Percentiles rank a stretch among this genome's conserved stretches.
phyloP scores from a whole-genome alignment of 1,284 basidiomycete species.

The Rhodotorula sp. region DNA sequence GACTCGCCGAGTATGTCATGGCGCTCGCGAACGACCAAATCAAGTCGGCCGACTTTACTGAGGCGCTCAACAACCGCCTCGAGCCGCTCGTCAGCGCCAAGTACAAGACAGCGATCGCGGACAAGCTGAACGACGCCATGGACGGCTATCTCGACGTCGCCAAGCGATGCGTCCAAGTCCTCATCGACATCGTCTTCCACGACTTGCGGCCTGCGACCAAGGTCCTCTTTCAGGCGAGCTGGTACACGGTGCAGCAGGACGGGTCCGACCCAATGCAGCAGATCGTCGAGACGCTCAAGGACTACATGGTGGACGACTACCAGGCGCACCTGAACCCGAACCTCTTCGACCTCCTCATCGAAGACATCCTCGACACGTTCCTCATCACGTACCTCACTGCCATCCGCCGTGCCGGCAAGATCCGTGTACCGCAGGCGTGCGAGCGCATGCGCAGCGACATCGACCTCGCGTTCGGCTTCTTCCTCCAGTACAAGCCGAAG shows the following conservation, averaged over 20 bases:
- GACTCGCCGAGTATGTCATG: slow-evolving; percentile 93
- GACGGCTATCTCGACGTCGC: slow-evolving; percentile 98
- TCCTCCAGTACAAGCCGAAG: slow-evolving; percentile 71
- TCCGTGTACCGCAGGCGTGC: slow-evolving; percentile 79
- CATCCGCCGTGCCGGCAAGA: slow-evolving; percentile 77
- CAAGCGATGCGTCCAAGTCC: slow-evolving; percentile 89
- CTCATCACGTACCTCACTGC: slow-evolving; percentile 86
- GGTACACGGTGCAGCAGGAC: slow-evolving; percentile 60
- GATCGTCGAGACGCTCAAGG: slow-evolving; percentile 91
- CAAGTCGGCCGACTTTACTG: slow-evolving; percentile 90
- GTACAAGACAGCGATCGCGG: slow-evolving; percentile 78
- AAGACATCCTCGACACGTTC: slow-evolving; percentile 90
- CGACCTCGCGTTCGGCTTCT: slow-evolving; percentile 72
- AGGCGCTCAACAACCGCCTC: slow-evolving; percentile 76
- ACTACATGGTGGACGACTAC: slow-evolving; percentile 85
- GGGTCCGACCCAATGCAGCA: slow-evolving; percentile 68
- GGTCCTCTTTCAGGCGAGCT: slow-evolving; percentile 72
- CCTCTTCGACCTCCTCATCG: slow-evolving; percentile 85
- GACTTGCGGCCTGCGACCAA: slow-evolving; percentile 88
- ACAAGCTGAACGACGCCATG: slow-evolving; percentile 89
- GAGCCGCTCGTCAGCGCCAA: slow-evolving; percentile 92
- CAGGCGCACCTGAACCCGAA: slow-evolving; percentile 85
- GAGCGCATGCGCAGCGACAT: slow-evolving; percentile 81
- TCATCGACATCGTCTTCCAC: slow-evolving; percentile 93
- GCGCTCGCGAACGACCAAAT: slow-evolving; percentile 99